Evolutionary conservation across 2,329 filamentous ascomycete species (phyloP), one percentile per base, ranked within the genome.

Genomic region (Fusarium anthophilum): DNA sequence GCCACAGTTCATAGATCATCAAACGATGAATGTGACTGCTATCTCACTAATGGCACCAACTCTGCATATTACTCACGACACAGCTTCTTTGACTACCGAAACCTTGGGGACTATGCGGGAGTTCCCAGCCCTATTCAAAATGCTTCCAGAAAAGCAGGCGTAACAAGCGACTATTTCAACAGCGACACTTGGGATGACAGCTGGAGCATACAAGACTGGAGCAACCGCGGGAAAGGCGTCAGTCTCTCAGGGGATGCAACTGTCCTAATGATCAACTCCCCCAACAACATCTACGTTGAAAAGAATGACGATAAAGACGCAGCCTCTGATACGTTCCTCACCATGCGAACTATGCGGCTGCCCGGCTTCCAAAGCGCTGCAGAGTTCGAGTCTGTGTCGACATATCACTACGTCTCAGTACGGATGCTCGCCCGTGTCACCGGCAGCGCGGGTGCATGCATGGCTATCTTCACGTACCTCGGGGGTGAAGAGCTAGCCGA

Each of bases 401-500:
- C 73, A 28, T 83, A 81, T 51, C 78, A 77, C 39, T 81, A 76
- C 65, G 58, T 80, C 32, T 83, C 82, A 5, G 62, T 88, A 43
- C 85, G 88, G 48, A 87, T 89, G 85, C 83, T 86, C 35, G 86
- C 87, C 22, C 85, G 87, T 61, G 87, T 86, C 26, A 75, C 82
- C 8, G 87, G 88, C 17, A 80, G 79, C 24, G 78, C 83, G 1
- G 88, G 87, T 38, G 87, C 87, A 44, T 83, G 87, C 57, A 86
- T 86, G 8, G 87, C 86, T 71, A 81, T 89, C 76, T 89, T 89
- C 80, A 88, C 87, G 9, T 89, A 88, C 79, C 81, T 82, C 28
- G 80, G 63, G 12, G 68, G 83, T 64, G 77, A 80, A 14, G 77
- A 82, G 10, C 80, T 84, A 9, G 78, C 80, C 8, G 64, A 81